Conservation (phyloP, 306 rosid genomes). For the Begonia fuchsioides region DNA sequence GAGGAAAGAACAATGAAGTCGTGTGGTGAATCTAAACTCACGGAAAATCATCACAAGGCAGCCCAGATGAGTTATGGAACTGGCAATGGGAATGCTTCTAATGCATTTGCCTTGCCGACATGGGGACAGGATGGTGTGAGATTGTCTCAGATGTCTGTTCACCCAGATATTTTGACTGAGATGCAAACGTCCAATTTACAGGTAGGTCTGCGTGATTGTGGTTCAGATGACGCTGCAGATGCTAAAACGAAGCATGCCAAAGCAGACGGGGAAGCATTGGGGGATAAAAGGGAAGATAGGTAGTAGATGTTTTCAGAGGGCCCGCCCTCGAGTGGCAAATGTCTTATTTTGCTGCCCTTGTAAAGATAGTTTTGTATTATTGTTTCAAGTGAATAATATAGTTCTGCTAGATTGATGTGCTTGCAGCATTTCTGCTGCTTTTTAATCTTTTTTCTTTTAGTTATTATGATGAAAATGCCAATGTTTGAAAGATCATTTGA, state of each 20-base stretch:
- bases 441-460: too few species aligned
- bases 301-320: too few species aligned
- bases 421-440: too few species aligned
- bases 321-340: too few species aligned
- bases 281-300: too few species aligned
- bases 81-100: slow-evolving; percentile 82
- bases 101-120: slow-evolving; percentile 41
- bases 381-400: too few species aligned
- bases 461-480: too few species aligned
- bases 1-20: slow-evolving; percentile 28
- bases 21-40: slow-evolving; percentile 16
- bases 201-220: slow-evolving; percentile 60
- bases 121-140: slow-evolving; percentile 38
- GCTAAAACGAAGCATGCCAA: slow-evolving; percentile 72
- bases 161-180: slow-evolving; percentile 48
- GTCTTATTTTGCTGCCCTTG: too few species aligned
- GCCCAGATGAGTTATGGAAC: slow-evolving; percentile 36
- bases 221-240: slow-evolving; percentile 85
- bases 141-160: slow-evolving; percentile 34
- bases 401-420: too few species aligned
- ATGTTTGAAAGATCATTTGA: too few species aligned
- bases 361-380: too few species aligned
- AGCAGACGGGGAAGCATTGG: slow-evolving; percentile 11
- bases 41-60: slow-evolving; percentile 29
- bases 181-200: slow-evolving; percentile 51